Conservation (phyloP, 2,329 filamentous ascomycete genomes). For the Colletotrichum caudatum region DNA sequence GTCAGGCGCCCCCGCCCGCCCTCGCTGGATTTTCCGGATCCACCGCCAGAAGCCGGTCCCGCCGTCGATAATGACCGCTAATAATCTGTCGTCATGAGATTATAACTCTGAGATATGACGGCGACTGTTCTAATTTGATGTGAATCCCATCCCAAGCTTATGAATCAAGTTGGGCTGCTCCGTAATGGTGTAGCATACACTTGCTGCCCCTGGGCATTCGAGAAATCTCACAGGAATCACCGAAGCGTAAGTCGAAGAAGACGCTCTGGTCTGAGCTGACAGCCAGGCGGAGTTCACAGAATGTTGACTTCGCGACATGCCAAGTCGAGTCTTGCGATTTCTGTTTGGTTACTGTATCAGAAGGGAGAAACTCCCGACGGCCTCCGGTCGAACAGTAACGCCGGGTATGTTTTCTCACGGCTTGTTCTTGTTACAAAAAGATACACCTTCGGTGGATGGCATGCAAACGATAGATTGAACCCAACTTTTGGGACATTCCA, state of each 20-base stretch:
- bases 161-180: too few species aligned
- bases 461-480: slow-evolving; percentile 8
- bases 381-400: neutral
- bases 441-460: neutral
- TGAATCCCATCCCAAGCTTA: neutral
- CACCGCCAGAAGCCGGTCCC: neutral
- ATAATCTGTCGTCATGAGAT: neutral
- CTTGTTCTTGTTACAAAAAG: neutral
- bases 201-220: neutral
- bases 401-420: neutral
- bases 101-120: neutral
- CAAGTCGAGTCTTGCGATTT: neutral
- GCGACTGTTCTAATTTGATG: too few species aligned
- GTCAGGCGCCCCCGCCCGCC: neutral
- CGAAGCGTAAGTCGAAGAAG: neutral
- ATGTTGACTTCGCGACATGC: neutral
- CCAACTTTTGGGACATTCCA: neutral
- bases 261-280: neutral
- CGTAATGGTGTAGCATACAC: neutral
- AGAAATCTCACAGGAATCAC: neutral
- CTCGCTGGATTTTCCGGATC: neutral
- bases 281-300: neutral
- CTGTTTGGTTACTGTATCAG: neutral
- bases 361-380: neutral
- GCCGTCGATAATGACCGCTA: too few species aligned